phyloP scores from a whole-genome alignment of 371 early-diverging fungal species.

The Nematocida sp. region DNA sequence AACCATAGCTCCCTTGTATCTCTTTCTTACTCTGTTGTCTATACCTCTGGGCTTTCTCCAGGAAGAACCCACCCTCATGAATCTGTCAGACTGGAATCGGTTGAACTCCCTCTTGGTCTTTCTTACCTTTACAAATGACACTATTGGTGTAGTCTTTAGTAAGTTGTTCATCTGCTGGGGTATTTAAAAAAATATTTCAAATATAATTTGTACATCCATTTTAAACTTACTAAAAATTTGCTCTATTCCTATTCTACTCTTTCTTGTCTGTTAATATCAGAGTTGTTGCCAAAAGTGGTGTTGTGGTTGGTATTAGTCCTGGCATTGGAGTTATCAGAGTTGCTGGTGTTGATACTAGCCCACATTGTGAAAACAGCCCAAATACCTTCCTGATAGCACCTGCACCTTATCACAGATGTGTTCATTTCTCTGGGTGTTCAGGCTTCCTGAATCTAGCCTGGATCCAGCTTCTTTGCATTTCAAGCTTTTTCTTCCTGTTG shows the following conservation, averaged over 20 bases:
- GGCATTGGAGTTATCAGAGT: too few species aligned
- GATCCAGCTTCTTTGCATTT: constrained; percentile 92
- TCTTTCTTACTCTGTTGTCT: constrained; percentile 93
- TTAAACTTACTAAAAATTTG: too few species aligned
- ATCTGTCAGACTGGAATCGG: constrained; percentile 96
- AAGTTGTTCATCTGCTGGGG: constrained; percentile 36
- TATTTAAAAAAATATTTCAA: constrained; percentile 40
- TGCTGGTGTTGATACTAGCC: too few species aligned
- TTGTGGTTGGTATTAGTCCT: too few species aligned
- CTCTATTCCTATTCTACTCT: too few species aligned
- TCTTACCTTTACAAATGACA: constrained; percentile 30
- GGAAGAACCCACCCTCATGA: constrained; percentile 77
- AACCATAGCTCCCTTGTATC: constrained; percentile 88
- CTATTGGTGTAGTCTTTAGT: constrained; percentile 47
- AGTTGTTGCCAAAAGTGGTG: too few species aligned
- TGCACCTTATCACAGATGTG: too few species aligned
- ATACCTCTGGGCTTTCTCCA: constrained; percentile 99
- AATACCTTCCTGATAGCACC: too few species aligned
- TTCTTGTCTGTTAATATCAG: too few species aligned
- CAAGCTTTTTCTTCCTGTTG: constrained; percentile 77
- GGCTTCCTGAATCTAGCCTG: too few species aligned
- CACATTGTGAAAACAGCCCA: too few species aligned
- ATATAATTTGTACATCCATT: neutral
- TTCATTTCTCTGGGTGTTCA: too few species aligned
- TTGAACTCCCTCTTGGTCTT: constrained; percentile 92